Base-by-base conservation (phyloP, 2,329 filamentous ascomycete genomes). In the Zymoseptoria brevis region DNA sequence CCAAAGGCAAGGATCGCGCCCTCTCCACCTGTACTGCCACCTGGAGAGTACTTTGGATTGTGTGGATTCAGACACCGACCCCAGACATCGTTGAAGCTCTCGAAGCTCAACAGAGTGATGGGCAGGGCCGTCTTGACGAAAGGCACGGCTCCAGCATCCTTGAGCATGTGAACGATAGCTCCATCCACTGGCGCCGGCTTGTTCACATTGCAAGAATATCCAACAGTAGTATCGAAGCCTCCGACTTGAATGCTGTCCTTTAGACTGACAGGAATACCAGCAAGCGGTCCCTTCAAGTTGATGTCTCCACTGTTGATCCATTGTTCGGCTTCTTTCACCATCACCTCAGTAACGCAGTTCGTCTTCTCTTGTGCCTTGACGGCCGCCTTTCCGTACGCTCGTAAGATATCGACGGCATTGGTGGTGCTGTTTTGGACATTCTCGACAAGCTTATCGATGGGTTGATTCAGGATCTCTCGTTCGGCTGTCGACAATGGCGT, bases 51-150 rank as follows among this genome's bases (percentile, higher is more conserved):
- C 48, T 83, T 84, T n/a, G 76, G 75, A 70, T 90, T 91, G 74
- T 96, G 90, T 0, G 92, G 91, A 71, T 96, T 96, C 16, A 82
- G 86, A 65, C 83, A 87, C 30, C 85, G 82, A 8, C 93, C 92
- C 90, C 92, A 97, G 19, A 96, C 79, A 61, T 85, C 83, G 67
- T 87, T 87, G 55, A 84, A 84, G 16, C 88, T 91, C 74, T 96
- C 91, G 68, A 96, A 96, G 59, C 87, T 91, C 49, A 96, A 80
- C 1, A 96, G 81, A 0, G 91, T 96, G 58, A 93, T 88, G 4
- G 92, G 93, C 1, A 95, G 73, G 62, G 94, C 94, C 0, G 92
- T 96, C 79, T 96, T 97, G 64, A 92, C 90, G 71, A 96, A 96
- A 0, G 92, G 92, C 1, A 96, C 81, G 0, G 92, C 91, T 21